These are phyloP conservation scores for Xylaria sp. DNA, from an alignment of 2,329 filamentous ascomycete genomes.

Conservation along the genomic window DNA sequence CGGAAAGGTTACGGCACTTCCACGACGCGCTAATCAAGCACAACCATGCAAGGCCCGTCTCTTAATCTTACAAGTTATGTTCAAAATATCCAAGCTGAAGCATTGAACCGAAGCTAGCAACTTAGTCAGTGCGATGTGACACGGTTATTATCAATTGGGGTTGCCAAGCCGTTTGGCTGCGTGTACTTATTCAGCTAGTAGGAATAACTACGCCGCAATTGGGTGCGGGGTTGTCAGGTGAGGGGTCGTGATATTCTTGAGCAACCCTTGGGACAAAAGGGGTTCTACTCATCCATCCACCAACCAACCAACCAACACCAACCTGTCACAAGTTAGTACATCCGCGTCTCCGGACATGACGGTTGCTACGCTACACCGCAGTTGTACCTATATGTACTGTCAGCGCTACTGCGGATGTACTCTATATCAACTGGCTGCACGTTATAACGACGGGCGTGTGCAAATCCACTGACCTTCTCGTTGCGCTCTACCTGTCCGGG, in stretches of 20 bases:
- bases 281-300: neutral
- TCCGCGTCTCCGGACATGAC: conserved; percentile 31
- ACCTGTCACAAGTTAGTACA: conserved; percentile 12
- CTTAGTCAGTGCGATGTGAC: conserved; percentile 11
- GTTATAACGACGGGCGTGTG: neutral
- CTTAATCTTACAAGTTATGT: neutral
- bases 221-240: conserved; percentile 36
- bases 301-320: neutral
- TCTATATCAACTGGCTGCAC: conserved; percentile 1
- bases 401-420: conserved; percentile 14
- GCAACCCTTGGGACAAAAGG: conserved; percentile 13
- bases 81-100: conserved; percentile 21
- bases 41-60: conserved; percentile 12
- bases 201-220: neutral
- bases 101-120: neutral
- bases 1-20: conserved; percentile 4
- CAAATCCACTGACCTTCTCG: conserved; percentile 9
- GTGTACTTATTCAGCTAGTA: neutral
- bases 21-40: conserved; percentile 17
- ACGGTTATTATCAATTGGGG: conserved; percentile 13
- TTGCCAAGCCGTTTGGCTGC: conserved; percentile 20
- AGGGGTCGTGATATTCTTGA: conserved; percentile 24
- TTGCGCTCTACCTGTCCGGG: conserved; percentile 15
- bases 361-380: neutral
- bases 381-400: neutral